Conservation (phyloP, 2,329 filamentous ascomycete species). For the Cercospora sp. region DNA sequence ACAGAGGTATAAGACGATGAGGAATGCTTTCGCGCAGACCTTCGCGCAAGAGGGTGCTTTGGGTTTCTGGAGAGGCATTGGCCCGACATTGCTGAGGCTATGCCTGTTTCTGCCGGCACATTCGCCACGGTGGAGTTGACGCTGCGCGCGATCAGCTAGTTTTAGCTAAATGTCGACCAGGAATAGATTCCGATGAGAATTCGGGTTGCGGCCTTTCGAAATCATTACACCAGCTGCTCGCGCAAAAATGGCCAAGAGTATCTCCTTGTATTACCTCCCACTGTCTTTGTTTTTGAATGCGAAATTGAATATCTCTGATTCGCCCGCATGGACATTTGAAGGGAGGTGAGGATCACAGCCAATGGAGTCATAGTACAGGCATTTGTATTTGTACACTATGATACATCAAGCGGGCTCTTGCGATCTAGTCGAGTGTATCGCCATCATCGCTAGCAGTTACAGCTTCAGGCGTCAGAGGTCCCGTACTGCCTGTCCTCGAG, state of each 20-base stretch:
- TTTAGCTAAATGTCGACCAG: background rate
- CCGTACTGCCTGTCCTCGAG: background rate
- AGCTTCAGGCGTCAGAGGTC: slow-evolving; percentile 12
- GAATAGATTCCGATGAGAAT: background rate
- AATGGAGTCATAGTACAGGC: background rate
- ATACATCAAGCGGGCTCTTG: background rate
- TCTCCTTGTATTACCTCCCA: background rate
- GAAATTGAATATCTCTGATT: background rate
- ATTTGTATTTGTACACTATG: background rate
- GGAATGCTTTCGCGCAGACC: slow-evolving; percentile 83
- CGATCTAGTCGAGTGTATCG: background rate
- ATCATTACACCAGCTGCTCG: background rate
- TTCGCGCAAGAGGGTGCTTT: slow-evolving; percentile 72
- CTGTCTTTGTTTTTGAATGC: background rate
- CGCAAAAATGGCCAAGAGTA: background rate
- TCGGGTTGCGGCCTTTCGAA: background rate
- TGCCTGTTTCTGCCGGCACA: slow-evolving; percentile 97
- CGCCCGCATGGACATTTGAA: background rate
- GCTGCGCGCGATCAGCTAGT: slow-evolving; percentile 42
- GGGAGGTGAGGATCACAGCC: background rate
- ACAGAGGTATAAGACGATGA: slow-evolving; percentile 77
- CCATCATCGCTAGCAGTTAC: slow-evolving; percentile 5
- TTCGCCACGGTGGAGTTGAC: slow-evolving; percentile 68
- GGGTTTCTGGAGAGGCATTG: slow-evolving; percentile 95
- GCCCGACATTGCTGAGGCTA: slow-evolving; percentile 88